Percentiles rank a stretch among this genome's conserved stretches.
phyloP scores from a whole-genome alignment of 2,329 filamentous ascomycete genomes.

The Botrytis deweyae region DNA sequence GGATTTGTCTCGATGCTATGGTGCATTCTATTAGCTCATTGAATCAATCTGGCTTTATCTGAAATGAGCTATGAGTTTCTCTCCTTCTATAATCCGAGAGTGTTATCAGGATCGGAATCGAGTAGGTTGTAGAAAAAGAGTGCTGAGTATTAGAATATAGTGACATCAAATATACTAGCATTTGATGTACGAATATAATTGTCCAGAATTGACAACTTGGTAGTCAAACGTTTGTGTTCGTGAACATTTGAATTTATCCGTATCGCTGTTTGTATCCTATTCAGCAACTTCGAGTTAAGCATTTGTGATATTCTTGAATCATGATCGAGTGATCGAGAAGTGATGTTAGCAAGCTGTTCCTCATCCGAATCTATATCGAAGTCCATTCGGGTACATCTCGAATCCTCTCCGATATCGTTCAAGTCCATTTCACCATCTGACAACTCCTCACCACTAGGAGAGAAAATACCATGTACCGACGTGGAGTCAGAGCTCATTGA shows the following conservation, averaged over 20 bases:
- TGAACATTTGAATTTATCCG: background rate
- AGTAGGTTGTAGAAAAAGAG: background rate
- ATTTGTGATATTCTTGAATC: background rate
- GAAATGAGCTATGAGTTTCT: background rate
- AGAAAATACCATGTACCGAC: background rate
- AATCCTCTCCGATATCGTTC: background rate
- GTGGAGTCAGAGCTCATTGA: background rate
- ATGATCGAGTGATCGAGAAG: slow-evolving; percentile 3
- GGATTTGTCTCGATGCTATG: background rate
- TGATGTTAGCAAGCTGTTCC: background rate
- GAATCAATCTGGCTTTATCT: background rate
- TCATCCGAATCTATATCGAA: slow-evolving; percentile 3
- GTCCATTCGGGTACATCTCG: background rate
- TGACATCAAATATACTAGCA: background rate
- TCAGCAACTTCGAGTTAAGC: background rate
- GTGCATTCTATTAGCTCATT: background rate
- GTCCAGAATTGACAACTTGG: background rate
- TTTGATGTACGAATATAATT: background rate
- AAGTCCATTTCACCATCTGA: background rate
- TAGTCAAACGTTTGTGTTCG: background rate
- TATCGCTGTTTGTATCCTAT: background rate
- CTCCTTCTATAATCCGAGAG: background rate
- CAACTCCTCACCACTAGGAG: background rate
- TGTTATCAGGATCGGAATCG: background rate
- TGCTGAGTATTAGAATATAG: background rate